Evolutionary conservation across 1,284 basidiomycete species (phyloP).

Genomic region (Coniferiporia weirii): DNA sequence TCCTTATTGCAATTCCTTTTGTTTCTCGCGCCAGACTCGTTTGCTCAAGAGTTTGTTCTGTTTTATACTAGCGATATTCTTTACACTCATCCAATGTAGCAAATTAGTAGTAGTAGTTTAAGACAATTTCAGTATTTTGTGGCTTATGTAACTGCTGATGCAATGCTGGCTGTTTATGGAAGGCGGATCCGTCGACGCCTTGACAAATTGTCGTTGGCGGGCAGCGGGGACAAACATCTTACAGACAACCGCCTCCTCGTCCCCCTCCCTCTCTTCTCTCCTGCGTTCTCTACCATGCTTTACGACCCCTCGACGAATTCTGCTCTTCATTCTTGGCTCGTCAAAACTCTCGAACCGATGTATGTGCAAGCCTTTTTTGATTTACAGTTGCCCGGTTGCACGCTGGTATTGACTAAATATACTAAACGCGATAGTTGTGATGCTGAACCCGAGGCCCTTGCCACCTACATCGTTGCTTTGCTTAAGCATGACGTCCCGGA

Average conservation of each 20-base stretch:
- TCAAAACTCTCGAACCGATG: conserved; percentile 84
- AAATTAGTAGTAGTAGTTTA: conserved; percentile 15
- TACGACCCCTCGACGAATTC: conserved; percentile 12
- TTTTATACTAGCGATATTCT: conserved; percentile 11
- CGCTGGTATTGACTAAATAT: conserved; percentile 10
- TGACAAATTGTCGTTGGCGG: not conserved
- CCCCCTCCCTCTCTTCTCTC: not conserved
- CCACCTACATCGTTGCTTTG: conserved; percentile 93
- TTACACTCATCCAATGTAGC: conserved; percentile 15
- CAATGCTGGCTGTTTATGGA: not conserved
- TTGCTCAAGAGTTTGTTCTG: conserved; percentile 4
- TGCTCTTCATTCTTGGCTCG: conserved; percentile 54
- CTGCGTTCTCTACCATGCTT: conserved; percentile 6
- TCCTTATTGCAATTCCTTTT: not conserved
- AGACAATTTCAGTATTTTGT: conserved; percentile 3
- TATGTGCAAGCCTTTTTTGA: conserved; percentile 32
- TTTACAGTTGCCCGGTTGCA: conserved; percentile 15
- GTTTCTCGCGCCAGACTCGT: not conserved
- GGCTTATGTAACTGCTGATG: not conserved
- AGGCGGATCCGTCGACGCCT: not conserved
- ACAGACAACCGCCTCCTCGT: not conserved
- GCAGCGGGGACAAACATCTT: not conserved
- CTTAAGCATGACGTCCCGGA: conserved; percentile 86
- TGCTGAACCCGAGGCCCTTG: conserved; percentile 89
- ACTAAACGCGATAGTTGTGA: conserved; percentile 66